Evolutionary conservation across 75 land plant genomes (phyloP).

Genomic region (Cryptomeria japonica): DNA sequence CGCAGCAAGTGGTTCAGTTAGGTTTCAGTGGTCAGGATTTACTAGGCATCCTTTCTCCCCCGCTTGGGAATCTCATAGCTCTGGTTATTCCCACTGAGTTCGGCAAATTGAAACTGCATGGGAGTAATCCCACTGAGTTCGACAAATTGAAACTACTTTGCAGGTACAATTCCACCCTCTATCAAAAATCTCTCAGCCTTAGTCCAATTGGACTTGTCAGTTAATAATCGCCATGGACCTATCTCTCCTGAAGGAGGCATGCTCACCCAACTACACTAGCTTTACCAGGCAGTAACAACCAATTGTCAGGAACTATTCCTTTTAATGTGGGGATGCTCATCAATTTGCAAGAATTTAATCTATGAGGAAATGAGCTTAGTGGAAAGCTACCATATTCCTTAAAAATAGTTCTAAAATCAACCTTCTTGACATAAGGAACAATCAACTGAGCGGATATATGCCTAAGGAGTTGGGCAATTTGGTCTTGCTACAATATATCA

Average conservation of each 20-base stretch:
- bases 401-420: background rate
- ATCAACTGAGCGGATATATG: too few relatives aligned
- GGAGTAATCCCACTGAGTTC: slow-evolving; percentile 22
- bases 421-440: background rate
- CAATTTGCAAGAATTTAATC: background rate
- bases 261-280: slow-evolving; percentile 17
- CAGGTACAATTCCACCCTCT: slow-evolving; percentile 15
- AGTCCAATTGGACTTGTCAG: slow-evolving; percentile 15
- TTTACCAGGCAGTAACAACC: slow-evolving; percentile 12
- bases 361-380: background rate
- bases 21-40: background rate
- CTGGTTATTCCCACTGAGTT: background rate
- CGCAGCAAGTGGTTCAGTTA: background rate
- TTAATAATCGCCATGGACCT: slow-evolving; percentile 11
- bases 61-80: background rate
- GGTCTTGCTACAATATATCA: too few relatives aligned
- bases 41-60: background rate
- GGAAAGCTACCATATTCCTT: background rate
- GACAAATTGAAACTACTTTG: slow-evolving; percentile 17
- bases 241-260: slow-evolving; percentile 18
- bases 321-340: background rate
- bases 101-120: slow-evolving; percentile 21
- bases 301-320: slow-evolving; percentile 16
- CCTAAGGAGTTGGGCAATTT: too few relatives aligned
- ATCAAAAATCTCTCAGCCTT: background rate